Base-by-base conservation (phyloP, 139 green algal species). In the Eudorina sp. region DNA sequence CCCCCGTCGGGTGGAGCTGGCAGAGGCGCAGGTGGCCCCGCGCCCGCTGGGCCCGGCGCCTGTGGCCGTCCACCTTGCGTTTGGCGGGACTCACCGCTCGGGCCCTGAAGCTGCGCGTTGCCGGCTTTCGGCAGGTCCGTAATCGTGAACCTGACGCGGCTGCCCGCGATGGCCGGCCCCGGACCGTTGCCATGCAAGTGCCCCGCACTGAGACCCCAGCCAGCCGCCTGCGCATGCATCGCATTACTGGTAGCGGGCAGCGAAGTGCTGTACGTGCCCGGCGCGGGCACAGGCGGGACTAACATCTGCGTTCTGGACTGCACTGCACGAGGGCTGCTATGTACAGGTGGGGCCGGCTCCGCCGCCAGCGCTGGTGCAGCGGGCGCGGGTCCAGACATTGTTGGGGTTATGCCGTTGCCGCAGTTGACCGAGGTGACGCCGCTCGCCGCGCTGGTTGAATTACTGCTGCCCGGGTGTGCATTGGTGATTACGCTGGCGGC, bases 71-170 rank as follows among this genome's bases (percentile, higher is more conserved):
- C n/a, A n/a, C n/a, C n/a, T n/a, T n/a, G 31, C 66, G 66, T 27
- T 18, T 73, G 2, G 66, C 66, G 66, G 14, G 38, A 46, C 66
- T 75, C 66, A 18, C 16, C 36, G 34, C 66, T 25, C 1, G 66
- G 4, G 34, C 66, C 66, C 0, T 81, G 45, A 45, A 29, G 25
- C 45, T 53, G 45, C n/a, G 73, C 27, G 45, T 34, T 46, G 9
- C 11, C 45, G n/a, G 34, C 25, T 46, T 86, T 86, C 11, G 79
- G 79, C 40, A 48, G 58, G 58, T 86, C 79, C 0, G 79, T 86
- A 6, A 87, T 87, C 27, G 64, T 78, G 62, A 87, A 87, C 4
- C 64, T 48, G 29, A 87, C 64, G 31, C 81, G 81, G 64, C 81
- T 87, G 45, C 81, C 81, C 0, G 81, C 62, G 21, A 87, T 87